A percentile compares a stretch with the other conserved stretches of the same genome.
phyloP scores from a whole-genome alignment of 2,329 filamentous ascomycete genomes.

The Pyrenochaeta sp. region DNA sequence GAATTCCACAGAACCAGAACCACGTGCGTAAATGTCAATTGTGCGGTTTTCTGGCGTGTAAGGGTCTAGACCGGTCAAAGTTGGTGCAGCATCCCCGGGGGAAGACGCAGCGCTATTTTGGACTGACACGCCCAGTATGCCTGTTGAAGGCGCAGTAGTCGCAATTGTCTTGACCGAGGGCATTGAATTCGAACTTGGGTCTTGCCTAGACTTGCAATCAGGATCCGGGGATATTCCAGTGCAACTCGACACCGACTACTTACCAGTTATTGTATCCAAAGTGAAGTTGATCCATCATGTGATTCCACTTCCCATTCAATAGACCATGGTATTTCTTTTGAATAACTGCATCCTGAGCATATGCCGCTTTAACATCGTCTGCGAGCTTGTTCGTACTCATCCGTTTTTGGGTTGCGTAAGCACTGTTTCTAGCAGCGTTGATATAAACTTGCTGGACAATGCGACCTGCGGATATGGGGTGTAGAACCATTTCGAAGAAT shows the following conservation, averaged over 20 bases:
- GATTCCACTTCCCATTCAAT: slow-evolving; percentile 37
- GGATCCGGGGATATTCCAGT: slow-evolving; percentile 36
- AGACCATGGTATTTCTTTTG: slow-evolving; percentile 31
- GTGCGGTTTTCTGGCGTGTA: slow-evolving; percentile 37
- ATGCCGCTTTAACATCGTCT: slow-evolving; percentile 26
- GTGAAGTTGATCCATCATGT: slow-evolving; percentile 41
- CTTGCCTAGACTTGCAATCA: slow-evolving; percentile 63
- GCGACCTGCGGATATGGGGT: slow-evolving; percentile 63
- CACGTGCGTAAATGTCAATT: slow-evolving; percentile 36
- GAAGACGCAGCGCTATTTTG: slow-evolving; percentile 70
- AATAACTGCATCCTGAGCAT: slow-evolving; percentile 28
- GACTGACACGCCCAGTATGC: slow-evolving; percentile 59
- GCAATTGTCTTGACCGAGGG: slow-evolving; percentile 69
- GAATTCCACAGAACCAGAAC: slow-evolving; percentile 27
- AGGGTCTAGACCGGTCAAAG: slow-evolving; percentile 23
- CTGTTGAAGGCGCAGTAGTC: slow-evolving; percentile 43
- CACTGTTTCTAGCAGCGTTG: slow-evolving; percentile 28
- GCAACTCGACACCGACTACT: too few species aligned
- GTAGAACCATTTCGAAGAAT: slow-evolving; percentile 67
- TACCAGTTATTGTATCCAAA: slow-evolving; percentile 39
- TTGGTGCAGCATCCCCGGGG: slow-evolving; percentile 60
- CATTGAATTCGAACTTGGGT: slow-evolving; percentile 71
- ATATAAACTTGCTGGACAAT: slow-evolving; percentile 55
- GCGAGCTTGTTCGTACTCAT: slow-evolving; percentile 34
- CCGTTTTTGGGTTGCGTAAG: slow-evolving; percentile 32